phyloP scores from a whole-genome alignment of 805 yeast genomes.

The Kurtzmaniella cleridarum region DNA sequence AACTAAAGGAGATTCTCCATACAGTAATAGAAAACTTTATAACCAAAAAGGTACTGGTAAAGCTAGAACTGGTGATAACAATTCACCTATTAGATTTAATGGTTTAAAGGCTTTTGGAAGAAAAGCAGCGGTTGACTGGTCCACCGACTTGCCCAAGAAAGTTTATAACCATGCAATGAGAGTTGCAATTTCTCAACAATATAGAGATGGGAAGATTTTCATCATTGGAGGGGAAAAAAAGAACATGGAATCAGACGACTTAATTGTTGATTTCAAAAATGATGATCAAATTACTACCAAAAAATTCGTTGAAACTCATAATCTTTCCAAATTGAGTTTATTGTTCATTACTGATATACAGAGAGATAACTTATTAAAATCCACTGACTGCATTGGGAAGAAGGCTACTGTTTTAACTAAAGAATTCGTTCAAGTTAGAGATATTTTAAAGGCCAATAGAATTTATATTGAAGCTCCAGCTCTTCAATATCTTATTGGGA shows the following conservation, averaged over 20 bases:
- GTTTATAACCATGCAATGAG: conserved; percentile 72
- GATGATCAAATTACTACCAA: conserved; percentile 42
- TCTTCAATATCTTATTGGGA: conserved; percentile 50
- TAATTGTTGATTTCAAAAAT: conserved; percentile 33
- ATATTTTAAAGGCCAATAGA: conserved; percentile 72
- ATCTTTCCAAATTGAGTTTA: conserved; percentile 47
- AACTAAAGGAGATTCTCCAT: conserved; percentile 82
- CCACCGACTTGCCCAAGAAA: conserved; percentile 69
- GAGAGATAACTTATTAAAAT: conserved; percentile 54
- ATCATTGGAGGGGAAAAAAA: conserved; percentile 57
- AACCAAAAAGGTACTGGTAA: conserved; percentile 93
- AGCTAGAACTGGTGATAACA: conserved; percentile 95
- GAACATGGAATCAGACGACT: conserved; percentile 12
- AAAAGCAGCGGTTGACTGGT: conserved; percentile 84
- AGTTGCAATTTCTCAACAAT: conserved; percentile 77
- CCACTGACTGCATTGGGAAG: conserved; percentile 47
- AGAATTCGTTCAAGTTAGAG: conserved; percentile 80
- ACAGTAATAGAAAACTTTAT: conserved; percentile 72
- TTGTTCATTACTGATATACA: conserved; percentile 63
- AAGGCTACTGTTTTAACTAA: conserved; percentile 63
- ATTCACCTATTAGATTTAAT: conserved; percentile 85
- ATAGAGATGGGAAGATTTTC: conserved; percentile 65
- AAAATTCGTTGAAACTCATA: conserved; percentile 45
- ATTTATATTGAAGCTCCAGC: conserved; percentile 70
- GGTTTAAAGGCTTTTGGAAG: conserved; percentile 90